phyloP scores from a whole-genome alignment of 140 eudicot genomes.

The Bidens hawaiensis region DNA sequence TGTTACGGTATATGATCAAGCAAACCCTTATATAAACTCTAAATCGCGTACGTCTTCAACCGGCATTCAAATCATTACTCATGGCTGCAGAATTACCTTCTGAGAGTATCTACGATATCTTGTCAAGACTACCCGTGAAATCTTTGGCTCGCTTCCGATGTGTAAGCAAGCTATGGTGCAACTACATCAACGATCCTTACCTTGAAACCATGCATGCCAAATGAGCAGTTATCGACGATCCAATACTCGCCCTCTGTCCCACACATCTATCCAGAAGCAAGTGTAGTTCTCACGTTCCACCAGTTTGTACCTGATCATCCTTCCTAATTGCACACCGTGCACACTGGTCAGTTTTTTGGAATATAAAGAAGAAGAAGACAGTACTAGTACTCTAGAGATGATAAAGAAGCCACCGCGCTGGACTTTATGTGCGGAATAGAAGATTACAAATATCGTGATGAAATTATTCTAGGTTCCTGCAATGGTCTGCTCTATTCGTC shows the following conservation, averaged over 20 bases:
- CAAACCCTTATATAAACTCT: background rate
- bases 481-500: background rate
- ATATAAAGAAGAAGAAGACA: background rate
- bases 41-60: background rate
- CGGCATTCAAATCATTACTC: no score
- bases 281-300: background rate
- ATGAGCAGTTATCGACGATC: background rate
- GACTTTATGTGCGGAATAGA: background rate
- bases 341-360: background rate
- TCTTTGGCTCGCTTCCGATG: slow-evolving; percentile 7
- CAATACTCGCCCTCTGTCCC: no score
- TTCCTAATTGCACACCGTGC: background rate
- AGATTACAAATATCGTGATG: no score
- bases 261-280: no score
- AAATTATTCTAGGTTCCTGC: slow-evolving; percentile 9
- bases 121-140: slow-evolving; percentile 10
- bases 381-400: background rate
- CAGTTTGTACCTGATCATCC: no score
- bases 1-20: no score
- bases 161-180: slow-evolving; percentile 9
- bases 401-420: no score
- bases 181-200: slow-evolving; percentile 1
- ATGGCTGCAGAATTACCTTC: slow-evolving; percentile 5
- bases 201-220: background rate
- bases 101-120: slow-evolving; percentile 4